Conservation (phyloP, 257 asterid species). For the Penstemon barbatus region DNA sequence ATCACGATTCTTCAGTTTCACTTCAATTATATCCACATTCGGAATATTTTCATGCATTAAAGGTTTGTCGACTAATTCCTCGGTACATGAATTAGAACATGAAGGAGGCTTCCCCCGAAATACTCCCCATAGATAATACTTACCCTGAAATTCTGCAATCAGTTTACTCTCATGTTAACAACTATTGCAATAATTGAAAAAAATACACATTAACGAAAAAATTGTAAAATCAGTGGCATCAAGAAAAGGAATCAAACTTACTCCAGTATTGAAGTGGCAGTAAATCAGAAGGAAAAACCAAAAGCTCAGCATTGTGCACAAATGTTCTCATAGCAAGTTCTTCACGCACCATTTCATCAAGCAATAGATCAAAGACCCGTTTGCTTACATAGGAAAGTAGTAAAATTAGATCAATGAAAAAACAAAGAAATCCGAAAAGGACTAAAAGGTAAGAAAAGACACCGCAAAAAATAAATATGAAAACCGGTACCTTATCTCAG, state of each 20-base stretch:
- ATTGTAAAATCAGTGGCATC: no score
- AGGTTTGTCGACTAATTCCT: not conserved
- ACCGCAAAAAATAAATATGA: not conserved
- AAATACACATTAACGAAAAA: no score
- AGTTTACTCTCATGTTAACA: no score
- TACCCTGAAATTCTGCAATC: slow-evolving; percentile 45
- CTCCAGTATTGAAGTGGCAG: slow-evolving; percentile 62
- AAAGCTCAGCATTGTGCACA: slow-evolving; percentile 68
- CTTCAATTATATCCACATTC: not conserved
- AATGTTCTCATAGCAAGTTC: slow-evolving; percentile 65
- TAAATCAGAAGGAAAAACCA: slow-evolving; percentile 70
- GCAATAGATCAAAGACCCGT: slow-evolving; percentile 49
- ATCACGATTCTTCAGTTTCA: no score
- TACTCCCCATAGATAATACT: slow-evolving; percentile 81
- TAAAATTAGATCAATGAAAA: not conserved
- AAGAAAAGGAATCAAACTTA: no score
- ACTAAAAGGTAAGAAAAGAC: not conserved
- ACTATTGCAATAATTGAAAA: no score
- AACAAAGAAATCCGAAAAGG: not conserved
- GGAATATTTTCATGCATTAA: not conserved
- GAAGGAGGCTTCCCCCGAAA: slow-evolving; percentile 44
- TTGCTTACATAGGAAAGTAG: slow-evolving; percentile 38
- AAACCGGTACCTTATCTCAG: slow-evolving; percentile 44
- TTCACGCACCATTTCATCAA: slow-evolving; percentile 46
- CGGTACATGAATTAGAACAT: not conserved